Conservation (phyloP, 2,329 filamentous ascomycete species). For the Alternaria longipes region DNA sequence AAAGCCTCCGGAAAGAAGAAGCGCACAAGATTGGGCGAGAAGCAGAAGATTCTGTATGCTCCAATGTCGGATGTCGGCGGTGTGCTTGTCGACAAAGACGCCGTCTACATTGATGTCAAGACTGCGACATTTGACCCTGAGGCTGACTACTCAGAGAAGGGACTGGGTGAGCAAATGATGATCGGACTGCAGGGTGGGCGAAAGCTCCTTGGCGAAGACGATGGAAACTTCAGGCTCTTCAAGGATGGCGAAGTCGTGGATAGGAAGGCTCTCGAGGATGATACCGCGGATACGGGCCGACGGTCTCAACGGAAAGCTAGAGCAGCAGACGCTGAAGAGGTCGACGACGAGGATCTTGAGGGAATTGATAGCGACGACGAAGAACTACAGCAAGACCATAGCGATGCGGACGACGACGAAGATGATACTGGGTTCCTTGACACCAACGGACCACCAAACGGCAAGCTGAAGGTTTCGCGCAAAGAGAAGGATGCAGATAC, state of each 20-base stretch:
- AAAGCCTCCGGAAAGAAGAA: conserved; percentile 85
- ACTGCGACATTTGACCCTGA: conserved; percentile 75
- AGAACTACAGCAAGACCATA: conserved; percentile 60
- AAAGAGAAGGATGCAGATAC: conserved; percentile 39
- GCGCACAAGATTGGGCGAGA: conserved; percentile 85
- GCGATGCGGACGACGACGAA: conserved; percentile 60
- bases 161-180: conserved; percentile 95
- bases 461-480: conserved; percentile 40
- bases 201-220: conserved; percentile 80
- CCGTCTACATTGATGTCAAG: conserved; percentile 85
- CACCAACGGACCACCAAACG: conserved; percentile 52
- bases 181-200: conserved; percentile 86
- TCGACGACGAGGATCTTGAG: conserved; percentile 62
- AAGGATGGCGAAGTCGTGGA: conserved; percentile 74
- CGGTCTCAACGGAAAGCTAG: conserved; percentile 63
- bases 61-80: conserved; percentile 99
- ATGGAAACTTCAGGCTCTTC: conserved; percentile 86
- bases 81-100: conserved; percentile 94
- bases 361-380: conserved; percentile 62
- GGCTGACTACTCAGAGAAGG: conserved; percentile 73
- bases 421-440: conserved; percentile 60
- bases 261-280: conserved; percentile 59
- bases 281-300: conserved; percentile 67
- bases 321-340: conserved; percentile 57
- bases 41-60: conserved; percentile 94